phyloP scores from a whole-genome alignment of 768 basidiomycete genomes.

The Gymnopilus dilepis region DNA sequence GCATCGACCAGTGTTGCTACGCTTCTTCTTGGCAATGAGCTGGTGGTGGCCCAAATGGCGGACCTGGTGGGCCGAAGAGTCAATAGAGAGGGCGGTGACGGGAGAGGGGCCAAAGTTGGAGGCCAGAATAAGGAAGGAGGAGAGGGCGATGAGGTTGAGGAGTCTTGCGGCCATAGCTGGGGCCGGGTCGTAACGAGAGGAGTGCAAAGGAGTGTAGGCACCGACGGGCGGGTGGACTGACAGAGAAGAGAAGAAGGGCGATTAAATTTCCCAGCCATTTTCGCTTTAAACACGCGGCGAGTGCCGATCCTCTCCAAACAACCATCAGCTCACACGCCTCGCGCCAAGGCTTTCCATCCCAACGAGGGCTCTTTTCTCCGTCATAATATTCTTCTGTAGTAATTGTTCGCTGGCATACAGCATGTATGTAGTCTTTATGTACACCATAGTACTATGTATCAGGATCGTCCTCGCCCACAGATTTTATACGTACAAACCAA shows the following conservation, averaged over 20 bases:
- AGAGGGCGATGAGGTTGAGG: constrained; percentile 61
- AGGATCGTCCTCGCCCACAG: too few relatives aligned
- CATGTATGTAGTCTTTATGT: too few relatives aligned
- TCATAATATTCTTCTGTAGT: too few relatives aligned
- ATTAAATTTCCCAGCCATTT: not conserved
- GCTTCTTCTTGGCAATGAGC: constrained; percentile 56
- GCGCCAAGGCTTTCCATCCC: too few relatives aligned
- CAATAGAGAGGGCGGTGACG: constrained; percentile 58
- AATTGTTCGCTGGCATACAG: too few relatives aligned
- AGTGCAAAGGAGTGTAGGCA: constrained; percentile 29
- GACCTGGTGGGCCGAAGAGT: constrained; percentile 39
- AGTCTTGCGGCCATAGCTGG: constrained; percentile 55
- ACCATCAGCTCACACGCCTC: constrained; percentile 22
- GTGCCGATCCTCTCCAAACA: constrained; percentile 12
- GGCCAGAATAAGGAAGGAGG: constrained; percentile 61
- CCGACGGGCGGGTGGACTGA: constrained; percentile 13
- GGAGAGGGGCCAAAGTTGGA: constrained; percentile 51
- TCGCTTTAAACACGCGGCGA: constrained; percentile 20
- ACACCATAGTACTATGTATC: too few relatives aligned
- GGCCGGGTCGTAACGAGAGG: constrained; percentile 27
- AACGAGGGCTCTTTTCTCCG: too few relatives aligned
- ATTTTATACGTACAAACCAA: not conserved
- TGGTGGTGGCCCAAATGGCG: constrained; percentile 54
- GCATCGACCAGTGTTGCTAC: constrained; percentile 58
- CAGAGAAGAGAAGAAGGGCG: constrained; percentile 4